Percentiles rank a stretch among this genome's conserved stretches.
phyloP scores from a whole-genome alignment of 495 filamentous ascomycete genomes.

The Daldinia loculata region DNA sequence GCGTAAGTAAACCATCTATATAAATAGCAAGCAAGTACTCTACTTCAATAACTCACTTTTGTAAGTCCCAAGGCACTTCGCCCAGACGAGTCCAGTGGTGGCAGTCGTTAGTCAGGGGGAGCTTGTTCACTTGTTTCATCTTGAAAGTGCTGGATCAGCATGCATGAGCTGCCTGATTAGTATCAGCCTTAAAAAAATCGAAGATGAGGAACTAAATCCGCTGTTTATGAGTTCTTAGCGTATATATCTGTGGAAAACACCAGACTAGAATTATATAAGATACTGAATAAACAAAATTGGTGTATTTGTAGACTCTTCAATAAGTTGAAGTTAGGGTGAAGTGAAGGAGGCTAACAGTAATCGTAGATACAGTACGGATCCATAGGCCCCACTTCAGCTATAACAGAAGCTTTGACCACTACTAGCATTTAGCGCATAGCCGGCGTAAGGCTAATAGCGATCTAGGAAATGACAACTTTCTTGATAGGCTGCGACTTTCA shows the following conservation, averaged over 20 bases:
- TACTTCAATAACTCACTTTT: slow-evolving; percentile 65
- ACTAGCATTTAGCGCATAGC: neutral
- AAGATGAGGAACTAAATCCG: neutral
- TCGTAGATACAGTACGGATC: neutral
- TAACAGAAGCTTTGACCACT: slow-evolving; percentile 28
- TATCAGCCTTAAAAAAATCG: neutral
- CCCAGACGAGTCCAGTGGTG: slow-evolving; percentile 70
- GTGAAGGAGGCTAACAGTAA: neutral
- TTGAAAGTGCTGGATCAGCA: slow-evolving; percentile 11
- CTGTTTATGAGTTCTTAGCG: neutral
- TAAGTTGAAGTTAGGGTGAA: neutral
- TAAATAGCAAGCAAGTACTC: neutral
- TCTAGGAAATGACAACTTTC: slow-evolving; percentile 34
- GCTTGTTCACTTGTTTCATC: slow-evolving; percentile 46
- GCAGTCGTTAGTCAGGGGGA: slow-evolving; percentile 61
- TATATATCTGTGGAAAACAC: neutral
- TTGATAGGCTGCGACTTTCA: neutral
- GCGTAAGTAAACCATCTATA: neutral
- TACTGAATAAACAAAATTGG: neutral
- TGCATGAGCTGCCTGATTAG: slow-evolving; percentile 24
- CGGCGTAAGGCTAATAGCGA: slow-evolving; percentile 19
- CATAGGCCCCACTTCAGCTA: slow-evolving; percentile 5
- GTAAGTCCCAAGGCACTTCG: slow-evolving; percentile 77
- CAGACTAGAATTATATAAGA: neutral
- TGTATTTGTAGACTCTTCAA: neutral